Evolutionary conservation across 1,284 basidiomycete genomes (phyloP).

Genomic region (Puccinia novopanici): DNA sequence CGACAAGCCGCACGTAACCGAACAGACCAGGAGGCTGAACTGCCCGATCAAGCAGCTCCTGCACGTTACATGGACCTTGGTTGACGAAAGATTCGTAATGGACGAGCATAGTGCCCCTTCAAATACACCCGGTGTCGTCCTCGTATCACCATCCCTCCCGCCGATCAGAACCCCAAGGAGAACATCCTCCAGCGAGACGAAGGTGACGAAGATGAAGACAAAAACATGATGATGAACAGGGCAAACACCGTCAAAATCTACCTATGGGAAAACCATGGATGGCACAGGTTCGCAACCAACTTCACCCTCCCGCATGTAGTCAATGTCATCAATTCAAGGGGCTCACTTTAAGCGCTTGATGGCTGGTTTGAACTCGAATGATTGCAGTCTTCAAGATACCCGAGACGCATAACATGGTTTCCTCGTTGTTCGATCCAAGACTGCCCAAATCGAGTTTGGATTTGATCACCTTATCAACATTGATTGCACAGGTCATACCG

Average conservation of each 20-base stretch:
- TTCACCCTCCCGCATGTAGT: neutral
- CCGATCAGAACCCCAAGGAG: neutral
- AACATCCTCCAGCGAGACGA: neutral
- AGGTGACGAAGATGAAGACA: neutral
- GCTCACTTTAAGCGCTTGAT: neutral
- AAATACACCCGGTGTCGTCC: neutral
- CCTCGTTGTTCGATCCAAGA: conserved; percentile 82
- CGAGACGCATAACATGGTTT: conserved; percentile 90
- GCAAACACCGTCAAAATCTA: conserved; percentile 18
- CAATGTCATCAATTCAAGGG: no score
- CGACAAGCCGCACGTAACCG: no score
- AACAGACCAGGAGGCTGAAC: no score
- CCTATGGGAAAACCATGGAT: conserved; percentile 27
- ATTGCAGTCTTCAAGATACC: conserved; percentile 84
- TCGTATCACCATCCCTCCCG: conserved; percentile 10
- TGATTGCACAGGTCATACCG: conserved; percentile 76
- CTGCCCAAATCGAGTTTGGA: conserved; percentile 90
- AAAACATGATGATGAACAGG: conserved; percentile 6
- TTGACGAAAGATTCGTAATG: conserved; percentile 14
- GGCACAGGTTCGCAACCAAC: conserved; percentile 19
- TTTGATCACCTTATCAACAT: conserved; percentile 75
- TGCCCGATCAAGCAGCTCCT: neutral
- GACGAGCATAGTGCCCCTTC: conserved; percentile 3
- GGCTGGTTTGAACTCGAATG: neutral
- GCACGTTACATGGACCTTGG: neutral